phyloP scores from a whole-genome alignment of 2,329 filamentous ascomycete species.

The Emergomyces pasteurianus region DNA sequence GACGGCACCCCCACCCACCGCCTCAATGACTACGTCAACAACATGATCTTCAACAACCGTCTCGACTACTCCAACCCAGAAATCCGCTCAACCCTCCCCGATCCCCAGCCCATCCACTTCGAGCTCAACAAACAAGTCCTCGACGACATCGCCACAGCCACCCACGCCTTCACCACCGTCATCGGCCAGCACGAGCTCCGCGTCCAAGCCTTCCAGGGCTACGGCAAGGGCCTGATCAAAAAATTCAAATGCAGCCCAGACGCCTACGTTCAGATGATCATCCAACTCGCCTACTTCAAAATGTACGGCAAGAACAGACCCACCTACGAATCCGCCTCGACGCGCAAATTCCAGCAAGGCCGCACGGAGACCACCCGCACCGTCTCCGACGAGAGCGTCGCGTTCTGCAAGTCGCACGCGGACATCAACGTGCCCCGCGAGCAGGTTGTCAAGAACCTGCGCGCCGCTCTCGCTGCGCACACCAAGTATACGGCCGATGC shows the following conservation, averaged over 20 bases:
- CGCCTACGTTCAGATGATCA: constrained; percentile 96
- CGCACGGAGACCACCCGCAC: constrained; percentile 92
- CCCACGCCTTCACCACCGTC: constrained; percentile 64
- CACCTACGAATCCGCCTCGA: constrained; percentile 93
- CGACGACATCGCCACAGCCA: constrained; percentile 65
- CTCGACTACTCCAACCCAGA: constrained; percentile 72
- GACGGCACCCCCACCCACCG: constrained; percentile 96
- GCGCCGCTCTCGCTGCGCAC: constrained; percentile 68
- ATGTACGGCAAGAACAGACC: constrained; percentile 98
- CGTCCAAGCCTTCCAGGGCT: constrained; percentile 92
- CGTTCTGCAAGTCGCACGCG: constrained; percentile 81
- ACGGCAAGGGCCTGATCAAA: constrained; percentile 97
- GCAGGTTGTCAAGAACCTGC: constrained; percentile 62
- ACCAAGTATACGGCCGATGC: constrained; percentile 85
- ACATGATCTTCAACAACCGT: constrained; percentile 86
- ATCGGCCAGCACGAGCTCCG: constrained; percentile 82
- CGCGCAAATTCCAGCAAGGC: constrained; percentile 87
- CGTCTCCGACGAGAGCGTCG: constrained; percentile 81
- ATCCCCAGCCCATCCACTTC: constrained; percentile 68
- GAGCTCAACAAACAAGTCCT: constrained; percentile 61
- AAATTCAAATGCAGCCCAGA: constrained; percentile 98
- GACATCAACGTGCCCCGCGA: constrained; percentile 53
- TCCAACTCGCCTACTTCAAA: constrained; percentile 95
- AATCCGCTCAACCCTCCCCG: constrained; percentile 70
- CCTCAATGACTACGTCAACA: constrained; percentile 86